Evolutionary conservation across 2,329 filamentous ascomycete genomes (phyloP), one percentile per base, ranked within the genome.

Genomic region (Intubia oerlemansii): DNA sequence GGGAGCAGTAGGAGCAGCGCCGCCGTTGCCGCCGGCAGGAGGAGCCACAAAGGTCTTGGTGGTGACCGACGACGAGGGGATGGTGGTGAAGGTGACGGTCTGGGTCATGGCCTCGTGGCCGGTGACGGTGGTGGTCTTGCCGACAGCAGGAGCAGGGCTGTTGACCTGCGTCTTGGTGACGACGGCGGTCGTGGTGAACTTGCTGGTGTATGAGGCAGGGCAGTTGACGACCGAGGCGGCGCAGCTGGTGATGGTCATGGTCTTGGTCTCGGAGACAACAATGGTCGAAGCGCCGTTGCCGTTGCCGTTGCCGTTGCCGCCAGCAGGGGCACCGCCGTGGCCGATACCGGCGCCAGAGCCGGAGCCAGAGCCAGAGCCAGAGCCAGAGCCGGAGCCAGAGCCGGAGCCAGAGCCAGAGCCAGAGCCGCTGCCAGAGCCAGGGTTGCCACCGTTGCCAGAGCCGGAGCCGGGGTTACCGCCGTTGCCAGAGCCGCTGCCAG

Each of bases 191-290:
- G 44, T 32, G 22, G 41, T 44, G 15, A 39, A 42, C 34, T 36
- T 37, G 27, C 35, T 32, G 19, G 36, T 45, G 34, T 42, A 42
- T 24, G 34, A 37, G 30, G 40, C 40, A 25, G 43, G 43, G 39
- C 44, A 46, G 41, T 46, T 45, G 33, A 38, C 34, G 19, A 46
- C 43, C 3, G 36, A 37, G 18, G 38, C 43, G 3, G 38, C 41
- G 30, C 43, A 46, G 16, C 38, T 41, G 17, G 43, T 46, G 36
- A 46, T 40, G 32, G 43, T 46, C 32, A 43, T 39, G 18, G 35
- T 37, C 28, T 30, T 30, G 24, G 43, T 46, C 31, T 33, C 31
- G 16, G 20, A 26, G 33, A 22, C 13, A 7, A 17, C 15, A 14
- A 19, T 13, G 6, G n/a, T n/a, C n/a, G 27, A 18, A 14, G 23